phyloP scores from a whole-genome alignment of 345 rosid species.

The Garcia nutans region DNA sequence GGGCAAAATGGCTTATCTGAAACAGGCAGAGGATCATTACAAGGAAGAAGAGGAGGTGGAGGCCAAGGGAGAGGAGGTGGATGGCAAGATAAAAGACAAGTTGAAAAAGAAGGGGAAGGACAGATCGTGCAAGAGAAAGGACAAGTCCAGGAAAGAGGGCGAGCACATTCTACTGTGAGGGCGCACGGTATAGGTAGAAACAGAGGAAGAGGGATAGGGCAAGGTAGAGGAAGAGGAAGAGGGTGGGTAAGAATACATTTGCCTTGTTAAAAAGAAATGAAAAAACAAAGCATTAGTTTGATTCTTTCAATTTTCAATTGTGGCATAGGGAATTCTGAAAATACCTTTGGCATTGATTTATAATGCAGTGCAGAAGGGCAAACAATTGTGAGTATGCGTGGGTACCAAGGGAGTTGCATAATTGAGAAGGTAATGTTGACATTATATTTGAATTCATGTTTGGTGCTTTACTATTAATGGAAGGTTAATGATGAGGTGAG shows the following conservation, averaged over 20 bases:
- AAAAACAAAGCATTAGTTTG: not conserved
- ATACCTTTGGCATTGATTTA: not conserved
- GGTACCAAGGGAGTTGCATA: not conserved
- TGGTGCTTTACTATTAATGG: not conserved
- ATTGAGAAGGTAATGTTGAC: not conserved
- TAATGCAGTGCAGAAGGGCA: not conserved
- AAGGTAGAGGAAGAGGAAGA: constrained; percentile 3
- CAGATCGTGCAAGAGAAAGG: not conserved
- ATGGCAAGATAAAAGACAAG: constrained; percentile 2
- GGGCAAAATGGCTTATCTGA: not conserved
- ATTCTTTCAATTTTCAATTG: not conserved
- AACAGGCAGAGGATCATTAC: not conserved
- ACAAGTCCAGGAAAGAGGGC: not conserved
- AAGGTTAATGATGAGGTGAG: not conserved
- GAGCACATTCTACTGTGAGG: not conserved
- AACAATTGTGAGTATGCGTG: not conserved
- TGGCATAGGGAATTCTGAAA: not conserved
- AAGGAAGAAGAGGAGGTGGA: not conserved
- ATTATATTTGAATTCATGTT: not conserved
- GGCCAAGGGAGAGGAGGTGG: not conserved
- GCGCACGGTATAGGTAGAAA: not conserved
- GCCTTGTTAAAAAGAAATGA: not conserved
- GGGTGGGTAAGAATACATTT: not conserved
- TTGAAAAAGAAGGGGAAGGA: constrained; percentile 2
- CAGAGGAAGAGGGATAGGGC: not conserved